Conservation (phyloP, 345 rosid genomes). For the Citrus sinensis region DVS_A1.0 CM039168.1:27438501-27439000, state of each 20-base stretch:
- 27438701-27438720: not conserved
- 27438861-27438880: constrained; percentile 25
- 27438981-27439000: constrained; percentile 12
- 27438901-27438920: not conserved
- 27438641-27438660: constrained; percentile 32
- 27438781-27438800: constrained; percentile 14
- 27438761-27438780: constrained; percentile 10
- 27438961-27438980: constrained; percentile 24
- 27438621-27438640: not conserved
- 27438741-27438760: not conserved
- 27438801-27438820: constrained; percentile 31
- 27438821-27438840: constrained; percentile 35
- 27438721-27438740: constrained; percentile 10
- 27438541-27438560: too few relatives aligned
- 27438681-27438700: constrained; percentile 16
- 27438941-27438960: constrained; percentile 11
- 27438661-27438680: constrained; percentile 33
- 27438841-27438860: constrained; percentile 41
- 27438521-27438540: not conserved
- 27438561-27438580: not conserved
- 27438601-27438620: constrained; percentile 2
- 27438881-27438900: not conserved
- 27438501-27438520: not conserved
- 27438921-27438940: not conserved
- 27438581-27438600: not conserved